phyloP scores from a whole-genome alignment of 805 yeast species.

The Pichia rugopelliculosa region DNA sequence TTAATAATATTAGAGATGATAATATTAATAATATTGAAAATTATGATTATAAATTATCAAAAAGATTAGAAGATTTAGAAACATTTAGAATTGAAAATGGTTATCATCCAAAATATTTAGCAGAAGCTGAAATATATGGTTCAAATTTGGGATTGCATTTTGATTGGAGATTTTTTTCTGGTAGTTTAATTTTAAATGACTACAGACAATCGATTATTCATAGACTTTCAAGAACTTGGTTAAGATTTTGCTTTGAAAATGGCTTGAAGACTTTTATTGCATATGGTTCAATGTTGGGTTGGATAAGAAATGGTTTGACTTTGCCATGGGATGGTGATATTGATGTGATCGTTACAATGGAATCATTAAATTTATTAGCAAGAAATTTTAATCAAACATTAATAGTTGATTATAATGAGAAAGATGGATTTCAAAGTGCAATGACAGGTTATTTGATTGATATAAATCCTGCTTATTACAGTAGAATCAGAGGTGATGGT shows the following conservation, averaged over 20 bases:
- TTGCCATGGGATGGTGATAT: slow-evolving; percentile 59
- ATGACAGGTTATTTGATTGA: slow-evolving; percentile 28
- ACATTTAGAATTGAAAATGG: slow-evolving; percentile 9
- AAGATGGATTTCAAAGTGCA: slow-evolving; percentile 18
- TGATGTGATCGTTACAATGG: slow-evolving; percentile 54
- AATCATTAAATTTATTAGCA: slow-evolving; percentile 37
- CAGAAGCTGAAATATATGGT: slow-evolving; percentile 33
- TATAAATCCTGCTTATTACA: slow-evolving; percentile 28
- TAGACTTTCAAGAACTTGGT: slow-evolving; percentile 46
- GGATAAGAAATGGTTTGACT: slow-evolving; percentile 51
- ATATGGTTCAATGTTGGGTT: slow-evolving; percentile 56
- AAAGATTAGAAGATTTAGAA: slow-evolving; percentile 8
- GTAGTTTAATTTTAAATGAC: slow-evolving; percentile 16
- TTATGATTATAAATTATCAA: slow-evolving; percentile 8
- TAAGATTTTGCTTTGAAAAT: slow-evolving; percentile 38
- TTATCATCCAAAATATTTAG: slow-evolving; percentile 31
- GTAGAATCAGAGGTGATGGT: slow-evolving; percentile 37
- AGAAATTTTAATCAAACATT: slow-evolving; percentile 41
- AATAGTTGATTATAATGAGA: slow-evolving; percentile 33
- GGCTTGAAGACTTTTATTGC: slow-evolving; percentile 52
- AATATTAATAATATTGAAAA: neutral
- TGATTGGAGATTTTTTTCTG: slow-evolving; percentile 41
- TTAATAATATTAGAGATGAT: neutral
- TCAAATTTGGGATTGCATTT: slow-evolving; percentile 33
- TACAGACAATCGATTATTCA: slow-evolving; percentile 32